Conservation (phyloP, 331 rosid genomes). For the Telfairia occidentalis region DNA sequence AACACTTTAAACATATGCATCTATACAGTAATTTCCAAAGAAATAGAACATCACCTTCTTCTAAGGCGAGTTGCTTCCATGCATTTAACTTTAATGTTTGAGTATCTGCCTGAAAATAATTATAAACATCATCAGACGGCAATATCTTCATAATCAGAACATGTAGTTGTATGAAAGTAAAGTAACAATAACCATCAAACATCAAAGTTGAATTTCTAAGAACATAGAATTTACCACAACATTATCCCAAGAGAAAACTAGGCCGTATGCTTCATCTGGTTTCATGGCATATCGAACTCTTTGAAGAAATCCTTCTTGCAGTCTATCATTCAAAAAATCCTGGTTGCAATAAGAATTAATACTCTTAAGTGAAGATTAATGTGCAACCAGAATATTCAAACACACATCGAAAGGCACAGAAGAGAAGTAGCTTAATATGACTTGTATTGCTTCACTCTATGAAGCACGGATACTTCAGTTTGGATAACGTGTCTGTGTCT, state of each 20-base stretch:
- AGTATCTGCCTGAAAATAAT: slow-evolving; percentile 72
- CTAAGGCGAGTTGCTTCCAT: slow-evolving; percentile 80
- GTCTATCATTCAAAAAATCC: slow-evolving; percentile 87
- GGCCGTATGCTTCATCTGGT: slow-evolving; percentile 98
- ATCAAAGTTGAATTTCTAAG: slow-evolving; percentile 2
- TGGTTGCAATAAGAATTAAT: slow-evolving; percentile 32
- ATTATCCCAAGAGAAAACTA: slow-evolving; percentile 89
- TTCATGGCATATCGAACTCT: slow-evolving; percentile 96
- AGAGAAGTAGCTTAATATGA: background rate
- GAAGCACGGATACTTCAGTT: too few relatives aligned
- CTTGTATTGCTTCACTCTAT: background rate
- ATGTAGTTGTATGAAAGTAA: background rate
- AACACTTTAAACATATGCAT: background rate
- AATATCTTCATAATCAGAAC: background rate
- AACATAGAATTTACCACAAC: slow-evolving; percentile 57
- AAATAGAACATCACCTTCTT: slow-evolving; percentile 53
- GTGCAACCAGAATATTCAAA: slow-evolving; percentile 8
- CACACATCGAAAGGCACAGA: background rate
- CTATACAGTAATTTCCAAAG: background rate
- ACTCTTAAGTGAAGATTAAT: slow-evolving; percentile 15
- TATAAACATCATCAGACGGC: slow-evolving; percentile 8
- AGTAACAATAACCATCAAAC: slow-evolving; percentile 11
- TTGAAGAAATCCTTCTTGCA: slow-evolving; percentile 90
- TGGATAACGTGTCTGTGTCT: too few relatives aligned
- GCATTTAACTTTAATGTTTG: slow-evolving; percentile 60